A percentile compares a stretch with the other conserved stretches of the same genome.
These are phyloP conservation scores for Colletotrichum lini DNA, from an alignment of 2,329 filamentous ascomycete genomes.

Conservation along the genomic window DNA sequence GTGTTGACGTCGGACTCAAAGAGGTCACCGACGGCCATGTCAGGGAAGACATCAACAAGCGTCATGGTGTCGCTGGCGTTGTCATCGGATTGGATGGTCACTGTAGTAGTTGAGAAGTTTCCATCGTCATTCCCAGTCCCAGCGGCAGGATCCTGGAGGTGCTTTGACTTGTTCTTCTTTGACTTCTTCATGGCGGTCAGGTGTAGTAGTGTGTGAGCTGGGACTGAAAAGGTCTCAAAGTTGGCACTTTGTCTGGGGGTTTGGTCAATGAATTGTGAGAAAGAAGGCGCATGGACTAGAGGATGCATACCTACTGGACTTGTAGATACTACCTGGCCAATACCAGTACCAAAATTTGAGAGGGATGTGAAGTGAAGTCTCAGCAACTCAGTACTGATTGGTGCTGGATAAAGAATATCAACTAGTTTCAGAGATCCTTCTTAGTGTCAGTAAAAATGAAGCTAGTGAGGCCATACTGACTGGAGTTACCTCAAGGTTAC, in stretches of 20 bases:
- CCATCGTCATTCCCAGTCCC: background rate
- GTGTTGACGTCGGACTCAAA: constrained; percentile 8
- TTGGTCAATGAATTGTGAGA: background rate
- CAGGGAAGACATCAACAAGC: constrained; percentile 27
- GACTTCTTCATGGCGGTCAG: constrained; percentile 20
- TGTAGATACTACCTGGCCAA: background rate
- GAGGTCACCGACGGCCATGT: background rate
- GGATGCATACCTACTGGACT: background rate
- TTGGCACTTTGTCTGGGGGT: background rate
- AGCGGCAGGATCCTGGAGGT: background rate
- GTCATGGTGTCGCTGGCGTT: constrained; percentile 28
- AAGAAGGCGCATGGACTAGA: background rate
- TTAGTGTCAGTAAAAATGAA: background rate
- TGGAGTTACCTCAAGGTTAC: background rate
- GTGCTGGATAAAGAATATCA: background rate
- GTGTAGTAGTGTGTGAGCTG: background rate
- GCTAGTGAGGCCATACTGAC: background rate
- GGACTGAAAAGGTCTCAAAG: background rate
- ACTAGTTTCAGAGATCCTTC: background rate
- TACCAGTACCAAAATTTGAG: background rate
- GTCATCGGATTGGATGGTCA: constrained; percentile 19
- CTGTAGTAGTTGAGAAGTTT: constrained; percentile 17
- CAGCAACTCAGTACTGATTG: background rate
- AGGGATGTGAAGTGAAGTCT: too few species aligned
- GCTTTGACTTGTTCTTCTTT: constrained; percentile 3